phyloP scores from a whole-genome alignment of 1,284 basidiomycete species.

The Leccinum fuscescens region DNA sequence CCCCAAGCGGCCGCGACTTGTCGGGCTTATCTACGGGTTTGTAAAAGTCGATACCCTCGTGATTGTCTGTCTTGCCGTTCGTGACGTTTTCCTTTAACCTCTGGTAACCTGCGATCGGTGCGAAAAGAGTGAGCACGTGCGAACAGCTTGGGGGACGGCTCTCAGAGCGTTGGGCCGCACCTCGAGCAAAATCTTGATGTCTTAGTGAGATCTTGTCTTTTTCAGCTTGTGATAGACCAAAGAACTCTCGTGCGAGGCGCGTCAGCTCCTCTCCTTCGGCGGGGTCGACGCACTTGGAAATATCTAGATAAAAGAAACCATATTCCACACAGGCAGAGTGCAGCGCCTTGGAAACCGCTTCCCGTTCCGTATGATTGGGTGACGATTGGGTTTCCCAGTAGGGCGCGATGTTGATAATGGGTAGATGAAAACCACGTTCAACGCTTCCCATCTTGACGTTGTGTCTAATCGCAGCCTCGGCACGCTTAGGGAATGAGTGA shows the following conservation, averaged over 20 bases:
- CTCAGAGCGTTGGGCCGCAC: constrained; percentile 38
- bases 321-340: constrained; percentile 75
- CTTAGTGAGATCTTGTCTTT: constrained; percentile 68
- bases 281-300: constrained; percentile 54
- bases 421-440: constrained; percentile 34
- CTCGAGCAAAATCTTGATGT: constrained; percentile 71
- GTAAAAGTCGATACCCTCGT: constrained; percentile 84
- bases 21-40: constrained; percentile 68
- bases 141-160: background rate
- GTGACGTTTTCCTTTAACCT: constrained; percentile 81
- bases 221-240: constrained; percentile 63
- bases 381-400: constrained; percentile 39
- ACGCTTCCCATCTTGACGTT: constrained; percentile 13
- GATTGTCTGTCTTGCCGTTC: constrained; percentile 78
- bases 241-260: constrained; percentile 68
- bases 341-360: constrained; percentile 54
- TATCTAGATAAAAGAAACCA: constrained; percentile 85
- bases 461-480: background rate
- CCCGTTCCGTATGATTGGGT: constrained; percentile 11
- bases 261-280: constrained; percentile 67
- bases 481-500: background rate
- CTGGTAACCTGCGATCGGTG: constrained; percentile 56
- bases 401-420: constrained; percentile 52
- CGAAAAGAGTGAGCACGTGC: background rate
- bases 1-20: constrained; percentile 68